phyloP scores from a whole-genome alignment of 306 rosid genomes.

The Malus asiatica region DNA sequence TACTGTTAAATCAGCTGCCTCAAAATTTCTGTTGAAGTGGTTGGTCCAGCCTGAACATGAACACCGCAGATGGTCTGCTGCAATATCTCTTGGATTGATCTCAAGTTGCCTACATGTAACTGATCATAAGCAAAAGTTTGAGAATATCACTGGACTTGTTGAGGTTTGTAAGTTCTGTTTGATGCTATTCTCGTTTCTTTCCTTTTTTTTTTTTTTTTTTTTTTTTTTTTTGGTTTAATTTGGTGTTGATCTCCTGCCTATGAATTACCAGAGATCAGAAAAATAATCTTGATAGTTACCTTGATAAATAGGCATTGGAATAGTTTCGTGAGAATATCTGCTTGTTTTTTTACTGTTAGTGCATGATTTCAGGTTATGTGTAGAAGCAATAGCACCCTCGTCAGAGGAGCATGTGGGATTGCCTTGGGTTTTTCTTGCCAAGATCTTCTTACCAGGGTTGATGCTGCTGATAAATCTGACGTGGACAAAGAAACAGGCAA shows the following conservation, averaged over 20 bases:
- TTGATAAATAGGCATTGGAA: neutral
- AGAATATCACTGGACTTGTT: constrained; percentile 69
- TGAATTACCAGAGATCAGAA: neutral
- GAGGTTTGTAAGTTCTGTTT: constrained; percentile 46
- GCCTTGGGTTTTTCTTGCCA: constrained; percentile 89
- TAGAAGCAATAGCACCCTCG: constrained; percentile 70
- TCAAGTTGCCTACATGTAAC: constrained; percentile 89
- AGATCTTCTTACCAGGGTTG: constrained; percentile 76
- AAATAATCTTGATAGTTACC: neutral
- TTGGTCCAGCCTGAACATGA: constrained; percentile 87
- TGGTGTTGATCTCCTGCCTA: neutral
- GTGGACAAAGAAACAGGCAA: constrained; percentile 33
- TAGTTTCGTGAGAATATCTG: neutral
- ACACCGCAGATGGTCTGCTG: constrained; percentile 84
- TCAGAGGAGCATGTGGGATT: constrained; percentile 92
- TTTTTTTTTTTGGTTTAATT: too few species aligned
- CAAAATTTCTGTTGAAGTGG: constrained; percentile 85
- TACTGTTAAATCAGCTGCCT: constrained; percentile 80
- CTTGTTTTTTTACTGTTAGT: constrained; percentile 13
- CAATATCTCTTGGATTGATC: constrained; percentile 87
- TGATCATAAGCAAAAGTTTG: constrained; percentile 76
- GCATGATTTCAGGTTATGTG: constrained; percentile 54
- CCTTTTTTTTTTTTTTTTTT: neutral
- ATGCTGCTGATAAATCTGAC: constrained; percentile 41
- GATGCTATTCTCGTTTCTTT: neutral